Base-by-base conservation (phyloP, 495 filamentous ascomycete species). In the Penicillium longicatenatum region DNA sequence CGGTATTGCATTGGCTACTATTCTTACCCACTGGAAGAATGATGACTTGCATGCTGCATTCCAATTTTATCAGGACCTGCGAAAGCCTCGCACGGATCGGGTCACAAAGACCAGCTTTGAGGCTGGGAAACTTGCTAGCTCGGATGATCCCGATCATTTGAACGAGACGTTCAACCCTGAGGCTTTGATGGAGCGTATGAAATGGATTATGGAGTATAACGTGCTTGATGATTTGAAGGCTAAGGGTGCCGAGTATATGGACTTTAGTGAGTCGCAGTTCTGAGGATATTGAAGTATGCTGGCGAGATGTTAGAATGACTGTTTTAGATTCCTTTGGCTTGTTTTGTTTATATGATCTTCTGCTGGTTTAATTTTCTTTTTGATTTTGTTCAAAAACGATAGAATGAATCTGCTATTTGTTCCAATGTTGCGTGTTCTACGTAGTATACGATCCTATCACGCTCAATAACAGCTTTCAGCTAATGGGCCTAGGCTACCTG, bases 121-220 rank as follows among this genome's bases (percentile, higher is more conserved):
- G 31, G 67, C 67, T 57, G 65, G 67, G 5, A 65, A 60, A 55
- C 52, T 70, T 14, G 67, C 65, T 20, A 70, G 67, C 50, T 63
- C 67, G 6, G 67, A 70, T 33, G 50, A 55, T 1, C 59, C 67
- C 6, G 62, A 68, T 31, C 60, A 62, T 31, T 41, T 68, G 55
- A 60, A 57, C 16, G 39, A 53, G n/a, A 44, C n/a, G 5, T 70
- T 70, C 48, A 70, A 64, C 22, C 65, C 67, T 1, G 52, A 64
- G 7, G 65, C 58, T n/a, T 22, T 70, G 41, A 53, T 21, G 24
- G 65, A 68, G 55, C 67, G 67, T 8, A 70, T 70, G 67, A 66
- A 57, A 56, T 70, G 67, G 67, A 63, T 71, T 37, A 71, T 71
- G 67, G 69, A 71, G 43, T 71, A 70, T n/a, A 64, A 71, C 59